These are phyloP conservation scores for Saprolegnia parasitica DNA, from an alignment of 352 stramenopile species.

Conservation along the genomic window DNA sequence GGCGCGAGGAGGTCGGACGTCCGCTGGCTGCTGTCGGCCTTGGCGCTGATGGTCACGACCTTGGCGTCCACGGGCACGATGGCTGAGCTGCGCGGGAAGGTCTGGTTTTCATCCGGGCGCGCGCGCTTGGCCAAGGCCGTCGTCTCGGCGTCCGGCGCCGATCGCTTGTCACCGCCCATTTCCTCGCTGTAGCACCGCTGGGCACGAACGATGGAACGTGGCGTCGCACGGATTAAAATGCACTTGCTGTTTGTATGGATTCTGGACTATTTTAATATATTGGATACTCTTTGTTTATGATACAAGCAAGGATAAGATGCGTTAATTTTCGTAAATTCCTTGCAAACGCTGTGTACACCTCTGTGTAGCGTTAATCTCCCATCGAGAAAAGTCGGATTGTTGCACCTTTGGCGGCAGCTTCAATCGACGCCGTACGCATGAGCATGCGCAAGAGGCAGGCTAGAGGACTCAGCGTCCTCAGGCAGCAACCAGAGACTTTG, in stretches of 20 bases:
- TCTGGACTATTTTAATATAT: background rate
- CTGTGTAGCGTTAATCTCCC: too few relatives aligned
- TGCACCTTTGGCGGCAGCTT: too few relatives aligned
- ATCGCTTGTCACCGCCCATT: constrained; percentile 14
- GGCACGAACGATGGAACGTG: background rate
- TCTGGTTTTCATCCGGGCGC: constrained; percentile 35
- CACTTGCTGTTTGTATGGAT: too few relatives aligned
- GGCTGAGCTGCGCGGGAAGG: constrained; percentile 34
- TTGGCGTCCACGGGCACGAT: constrained; percentile 65
- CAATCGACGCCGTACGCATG: too few relatives aligned
- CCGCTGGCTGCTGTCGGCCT: constrained; percentile 39
- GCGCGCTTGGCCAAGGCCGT: constrained; percentile 49
- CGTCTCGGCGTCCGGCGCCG: background rate
- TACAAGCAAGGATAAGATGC: background rate
- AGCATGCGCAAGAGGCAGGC: too few relatives aligned
- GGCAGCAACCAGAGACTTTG: too few relatives aligned
- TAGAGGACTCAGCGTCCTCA: too few relatives aligned
- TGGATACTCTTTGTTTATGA: background rate
- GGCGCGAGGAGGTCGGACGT: constrained; percentile 61
- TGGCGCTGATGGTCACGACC: constrained; percentile 47
- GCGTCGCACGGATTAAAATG: background rate
- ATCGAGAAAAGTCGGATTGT: too few relatives aligned
- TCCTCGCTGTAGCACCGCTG: background rate
- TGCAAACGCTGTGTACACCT: background rate
- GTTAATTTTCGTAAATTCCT: background rate